Base-by-base conservation (phyloP, 441 rosid genomes). In the Codiaeum variegatum region DNA sequence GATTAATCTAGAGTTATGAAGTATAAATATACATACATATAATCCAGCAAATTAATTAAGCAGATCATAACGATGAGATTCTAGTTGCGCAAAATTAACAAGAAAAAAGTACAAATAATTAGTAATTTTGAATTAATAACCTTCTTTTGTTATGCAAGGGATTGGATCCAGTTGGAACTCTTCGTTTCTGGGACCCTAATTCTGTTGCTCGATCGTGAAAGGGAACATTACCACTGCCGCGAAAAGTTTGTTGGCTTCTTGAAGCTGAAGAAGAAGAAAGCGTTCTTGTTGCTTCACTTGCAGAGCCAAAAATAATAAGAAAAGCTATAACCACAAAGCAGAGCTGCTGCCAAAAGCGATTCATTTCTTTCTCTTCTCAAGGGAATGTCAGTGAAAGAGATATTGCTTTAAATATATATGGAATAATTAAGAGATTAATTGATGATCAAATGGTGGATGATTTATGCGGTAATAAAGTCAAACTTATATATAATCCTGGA, bases 101-200 rank as follows among this genome's bases (percentile, higher is more conserved):
- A 47, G 9, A 62, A 51, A 51, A 3, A 13, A 34, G 36, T 13
- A 24, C 21, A 5, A 28, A 61, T 9, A 40, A 40, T 40, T 9
- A 36, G 7, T 36, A 36, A 36, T 36, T 6, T 36, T 40, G 8
- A 40, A 40, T 40, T 38, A 18, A 40, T 21, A 59, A 51, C 40
- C 42, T 16, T 70, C 90, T 79, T 83, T 77, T 84, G 84, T 90
- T 90, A 62, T 90, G 94, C 55, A 90, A 77, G 7, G 92, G 92
- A 64, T 90, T 90, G 55, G 89, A 82, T 31, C 94, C 92, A 4
- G 90, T 82, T 16, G 92, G 94, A 67, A 88, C 83, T 77, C 67
- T 80, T 59, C 92, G 83, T 77, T 79, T 88, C 78, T 88, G 81
- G 26, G 85, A 78, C 31, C 71, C 63, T 46, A 87, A 68, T 28